Base-by-base conservation (phyloP, 345 rosid species). In the Pistacia integerrima region DNA sequence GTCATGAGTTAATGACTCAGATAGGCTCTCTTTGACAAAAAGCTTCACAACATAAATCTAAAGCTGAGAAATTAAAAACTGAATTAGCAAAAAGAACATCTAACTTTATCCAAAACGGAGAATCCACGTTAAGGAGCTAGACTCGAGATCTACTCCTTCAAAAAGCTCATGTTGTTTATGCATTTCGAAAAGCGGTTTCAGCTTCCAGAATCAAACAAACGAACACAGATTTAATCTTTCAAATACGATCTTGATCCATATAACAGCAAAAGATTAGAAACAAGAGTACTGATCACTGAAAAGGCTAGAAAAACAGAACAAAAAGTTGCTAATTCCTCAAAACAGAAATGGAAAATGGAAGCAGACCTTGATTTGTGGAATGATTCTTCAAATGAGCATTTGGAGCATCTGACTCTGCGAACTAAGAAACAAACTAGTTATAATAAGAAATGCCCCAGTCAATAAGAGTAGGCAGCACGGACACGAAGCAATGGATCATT, bases 71-170 rank as follows among this genome's bases (percentile, higher is more conserved):
- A 41, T 41, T 2, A 22, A 30, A 11, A 60, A 30, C 30, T 10
- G 36, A 25, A 60, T 10, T 9, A 35, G 14, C 5, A 25, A 33
- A 33, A 35, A 67, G 30, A 51, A 54, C 51, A 49, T 49, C 36
- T 4, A 51, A 68, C 59, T 25, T 13, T 51, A 16, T 44, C 54
- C 17, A 22, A 17, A 16, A 64, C 51, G 38, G 13, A 64, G 20
- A 11, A 64, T 16, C 49, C 56, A 67, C 18, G 55, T 48, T 13
- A 6, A 46, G 22, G 35, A 6, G 25, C 14, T 8, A 48, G 56
- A 67, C 14, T 16, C 25, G 70, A 67, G 70, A 67, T 67, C 70
- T 55, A 33, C 35, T 55, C 54, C 30, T 70, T 56, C 63, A 6
- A 11, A 59, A 7, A 11, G 30, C 22, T 59, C 3, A 20, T 59